Evolutionary conservation across 306 rosid genomes (phyloP).

Genomic region (Fragaria vesca): DNA sequence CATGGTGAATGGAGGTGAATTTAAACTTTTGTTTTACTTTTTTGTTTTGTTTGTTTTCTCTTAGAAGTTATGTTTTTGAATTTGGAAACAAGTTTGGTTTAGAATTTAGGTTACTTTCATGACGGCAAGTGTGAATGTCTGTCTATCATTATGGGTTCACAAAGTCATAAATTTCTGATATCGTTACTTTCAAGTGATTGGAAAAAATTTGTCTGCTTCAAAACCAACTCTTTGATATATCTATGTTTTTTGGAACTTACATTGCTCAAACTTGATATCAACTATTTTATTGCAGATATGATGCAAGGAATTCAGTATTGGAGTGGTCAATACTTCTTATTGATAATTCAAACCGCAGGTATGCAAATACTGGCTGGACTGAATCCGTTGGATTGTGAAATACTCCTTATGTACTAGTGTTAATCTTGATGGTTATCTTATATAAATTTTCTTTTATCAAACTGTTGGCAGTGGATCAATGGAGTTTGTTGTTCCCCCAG

Average conservation of each 20-base stretch:
- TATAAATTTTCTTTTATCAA: not conserved
- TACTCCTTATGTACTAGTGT: not conserved
- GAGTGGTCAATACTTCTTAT: constrained; percentile 90
- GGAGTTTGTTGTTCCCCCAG: constrained; percentile 92
- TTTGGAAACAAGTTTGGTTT: not conserved
- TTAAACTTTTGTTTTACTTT: not conserved
- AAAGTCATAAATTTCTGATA: not conserved
- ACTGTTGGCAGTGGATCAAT: constrained; percentile 72
- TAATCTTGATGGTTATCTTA: not conserved
- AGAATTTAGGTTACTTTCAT: not conserved
- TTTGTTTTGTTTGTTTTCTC: too few relatives aligned
- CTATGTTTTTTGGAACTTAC: not conserved
- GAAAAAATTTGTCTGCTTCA: not conserved
- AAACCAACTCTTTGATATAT: not conserved
- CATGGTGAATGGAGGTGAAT: constrained; percentile 89
- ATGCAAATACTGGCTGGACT: constrained; percentile 10
- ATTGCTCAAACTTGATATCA: not conserved
- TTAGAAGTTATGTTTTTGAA: not conserved
- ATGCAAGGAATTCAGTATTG: constrained; percentile 78
- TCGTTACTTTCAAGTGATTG: not conserved
- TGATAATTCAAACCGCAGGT: constrained; percentile 95
- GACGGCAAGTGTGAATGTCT: not conserved
- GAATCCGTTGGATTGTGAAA: not conserved
- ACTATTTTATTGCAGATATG: constrained; percentile 55
- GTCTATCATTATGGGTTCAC: not conserved